These are phyloP conservation scores for Graphilbum sp. DNA, from an alignment of 2,329 filamentous ascomycete genomes.

Conservation along the genomic window DNA sequence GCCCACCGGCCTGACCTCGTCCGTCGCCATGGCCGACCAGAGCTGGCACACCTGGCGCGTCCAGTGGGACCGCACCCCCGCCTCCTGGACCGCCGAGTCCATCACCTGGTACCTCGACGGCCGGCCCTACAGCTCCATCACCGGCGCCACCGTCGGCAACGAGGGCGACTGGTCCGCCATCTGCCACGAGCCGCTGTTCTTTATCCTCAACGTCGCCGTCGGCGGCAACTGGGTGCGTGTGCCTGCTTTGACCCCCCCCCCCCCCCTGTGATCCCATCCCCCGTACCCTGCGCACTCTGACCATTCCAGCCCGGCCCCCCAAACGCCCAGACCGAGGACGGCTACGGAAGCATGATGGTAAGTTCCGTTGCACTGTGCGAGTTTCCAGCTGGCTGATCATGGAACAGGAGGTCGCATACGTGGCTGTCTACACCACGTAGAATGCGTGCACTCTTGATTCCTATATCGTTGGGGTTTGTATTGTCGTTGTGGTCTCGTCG, in stretches of 20 bases:
- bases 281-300: slow-evolving; percentile 11
- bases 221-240: slow-evolving; percentile 22
- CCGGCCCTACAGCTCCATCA: slow-evolving; percentile 23
- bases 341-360: slow-evolving; percentile 23
- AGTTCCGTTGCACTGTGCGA: neutral
- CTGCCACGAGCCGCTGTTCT: slow-evolving; percentile 24
- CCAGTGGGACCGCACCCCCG: slow-evolving; percentile 26
- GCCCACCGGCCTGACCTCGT: slow-evolving; percentile 22
- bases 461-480: no score
- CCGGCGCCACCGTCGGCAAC: slow-evolving; percentile 23
- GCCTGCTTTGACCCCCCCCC: no score
- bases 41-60: slow-evolving; percentile 32
- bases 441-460: no score
- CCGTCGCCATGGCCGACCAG: slow-evolving; percentile 24
- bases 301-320: slow-evolving; percentile 17
- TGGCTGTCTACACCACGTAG: slow-evolving; percentile 20
- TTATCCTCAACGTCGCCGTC: slow-evolving; percentile 32
- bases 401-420: slow-evolving; percentile 18
- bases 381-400: neutral
- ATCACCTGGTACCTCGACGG: slow-evolving; percentile 34
- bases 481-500: no score
- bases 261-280: no score
- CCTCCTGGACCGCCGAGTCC: slow-evolving; percentile 26
- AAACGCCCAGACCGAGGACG: slow-evolving; percentile 16
- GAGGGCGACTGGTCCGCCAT: slow-evolving; percentile 28